A percentile compares a stretch with the other conserved stretches of the same genome.
These are phyloP conservation scores for Hymenoscyphus salicellus DNA, from an alignment of 2,329 filamentous ascomycete genomes.

Conservation along the genomic window DNA sequence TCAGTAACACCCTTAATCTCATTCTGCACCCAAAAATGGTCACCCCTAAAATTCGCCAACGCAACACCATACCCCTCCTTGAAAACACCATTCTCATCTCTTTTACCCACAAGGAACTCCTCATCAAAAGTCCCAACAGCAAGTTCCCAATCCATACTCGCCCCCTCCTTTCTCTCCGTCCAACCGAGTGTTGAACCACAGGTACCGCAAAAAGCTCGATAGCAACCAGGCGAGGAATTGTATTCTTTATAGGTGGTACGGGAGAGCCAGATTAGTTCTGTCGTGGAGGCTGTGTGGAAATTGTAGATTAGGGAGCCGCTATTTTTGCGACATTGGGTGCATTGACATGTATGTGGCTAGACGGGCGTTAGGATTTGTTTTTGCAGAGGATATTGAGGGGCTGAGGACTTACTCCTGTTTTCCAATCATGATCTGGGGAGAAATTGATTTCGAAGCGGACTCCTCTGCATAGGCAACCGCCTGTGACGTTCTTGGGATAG, in stretches of 20 bases:
- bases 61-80: constrained; percentile 38
- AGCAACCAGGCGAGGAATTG: constrained; percentile 40
- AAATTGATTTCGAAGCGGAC: constrained; percentile 50
- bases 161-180: constrained; percentile 34
- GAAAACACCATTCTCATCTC: constrained; percentile 21
- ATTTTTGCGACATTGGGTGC: constrained; percentile 53
- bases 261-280: constrained; percentile 37
- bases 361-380: background rate
- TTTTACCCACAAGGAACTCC: constrained; percentile 38
- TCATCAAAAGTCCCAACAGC: constrained; percentile 47
- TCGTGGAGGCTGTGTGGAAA: constrained; percentile 40
- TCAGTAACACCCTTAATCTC: constrained; percentile 51
- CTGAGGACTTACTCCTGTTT: constrained; percentile 33
- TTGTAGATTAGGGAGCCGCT: constrained; percentile 47
- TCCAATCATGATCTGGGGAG: constrained; percentile 45
- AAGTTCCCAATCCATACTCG: constrained; percentile 34
- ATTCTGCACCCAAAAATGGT: constrained; percentile 44
- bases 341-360: constrained; percentile 51
- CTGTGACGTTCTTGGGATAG: constrained; percentile 38
- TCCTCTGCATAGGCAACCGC: constrained; percentile 51
- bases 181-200: constrained; percentile 53
- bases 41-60: constrained; percentile 39
- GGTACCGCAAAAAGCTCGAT: constrained; percentile 47
- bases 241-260: constrained; percentile 37
- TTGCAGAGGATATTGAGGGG: no score